phyloP scores from a whole-genome alignment of 2,329 filamentous ascomycete species.

The Zalaria sp. region DNA sequence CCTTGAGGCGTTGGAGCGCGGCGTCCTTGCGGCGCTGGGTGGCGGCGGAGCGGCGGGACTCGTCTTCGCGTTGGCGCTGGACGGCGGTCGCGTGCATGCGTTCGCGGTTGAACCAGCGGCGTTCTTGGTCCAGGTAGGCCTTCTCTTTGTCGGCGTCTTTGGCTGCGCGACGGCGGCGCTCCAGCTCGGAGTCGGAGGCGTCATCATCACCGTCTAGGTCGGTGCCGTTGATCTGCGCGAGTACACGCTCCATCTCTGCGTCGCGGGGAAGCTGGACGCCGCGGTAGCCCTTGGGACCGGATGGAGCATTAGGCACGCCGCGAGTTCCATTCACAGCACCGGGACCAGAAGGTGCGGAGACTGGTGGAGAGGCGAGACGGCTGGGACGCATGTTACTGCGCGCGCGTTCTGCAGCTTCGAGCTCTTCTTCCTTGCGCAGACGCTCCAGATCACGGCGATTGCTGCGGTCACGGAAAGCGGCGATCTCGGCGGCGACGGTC shows the following conservation, averaged over 20 bases:
- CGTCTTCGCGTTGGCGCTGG: slow-evolving; percentile 69
- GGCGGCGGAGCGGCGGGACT: slow-evolving; percentile 58
- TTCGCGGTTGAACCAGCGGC: slow-evolving; percentile 84
- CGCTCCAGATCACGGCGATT: slow-evolving; percentile 81
- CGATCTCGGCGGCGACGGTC: slow-evolving; percentile 85
- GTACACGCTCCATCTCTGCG: slow-evolving; percentile 18
- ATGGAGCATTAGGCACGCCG: slow-evolving; percentile 60
- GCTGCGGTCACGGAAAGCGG: slow-evolving; percentile 84
- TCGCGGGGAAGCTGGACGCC: slow-evolving; percentile 52
- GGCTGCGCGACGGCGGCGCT: slow-evolving; percentile 56
- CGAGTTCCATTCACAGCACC: slow-evolving; percentile 56
- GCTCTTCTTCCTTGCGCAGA: slow-evolving; percentile 75
- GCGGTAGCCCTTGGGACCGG: slow-evolving; percentile 46
- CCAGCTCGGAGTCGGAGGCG: slow-evolving; percentile 74
- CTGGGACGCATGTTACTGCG: slow-evolving; percentile 51
- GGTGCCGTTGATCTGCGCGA: slow-evolving; percentile 69
- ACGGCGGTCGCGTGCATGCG: slow-evolving; percentile 69
- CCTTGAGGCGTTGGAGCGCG: slow-evolving; percentile 55
- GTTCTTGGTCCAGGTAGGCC: slow-evolving; percentile 69
- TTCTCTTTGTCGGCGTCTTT: slow-evolving; percentile 65
- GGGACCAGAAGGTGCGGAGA: slow-evolving; percentile 46
- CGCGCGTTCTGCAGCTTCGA: slow-evolving; percentile 72
- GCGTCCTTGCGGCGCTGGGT: slow-evolving; percentile 49
- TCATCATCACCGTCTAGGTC: slow-evolving; percentile 72
- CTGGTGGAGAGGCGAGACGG: slow-evolving; percentile 58